A percentile compares a stretch with the other conserved stretches of the same genome.
phyloP scores from a whole-genome alignment of 495 filamentous ascomycete species.

The Clavariopsis aquatica region DNA sequence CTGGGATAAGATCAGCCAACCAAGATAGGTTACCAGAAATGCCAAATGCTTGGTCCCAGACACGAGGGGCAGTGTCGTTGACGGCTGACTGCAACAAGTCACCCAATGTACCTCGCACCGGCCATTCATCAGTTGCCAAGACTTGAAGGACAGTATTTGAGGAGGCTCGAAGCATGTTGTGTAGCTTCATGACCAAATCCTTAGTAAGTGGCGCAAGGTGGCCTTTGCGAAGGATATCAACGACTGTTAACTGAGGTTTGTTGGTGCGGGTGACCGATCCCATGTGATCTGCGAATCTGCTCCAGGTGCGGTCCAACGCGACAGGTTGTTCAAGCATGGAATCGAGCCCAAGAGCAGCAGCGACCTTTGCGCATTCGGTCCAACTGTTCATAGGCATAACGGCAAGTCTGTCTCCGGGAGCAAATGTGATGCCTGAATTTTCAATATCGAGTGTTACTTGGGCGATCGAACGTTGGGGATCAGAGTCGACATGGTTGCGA shows the following conservation, averaged over 20 bases:
- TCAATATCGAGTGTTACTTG: slow-evolving; percentile 52
- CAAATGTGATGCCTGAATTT: slow-evolving; percentile 53
- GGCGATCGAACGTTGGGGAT: slow-evolving; percentile 49
- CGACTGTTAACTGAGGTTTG: slow-evolving; percentile 43
- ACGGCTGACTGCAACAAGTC: slow-evolving; percentile 50
- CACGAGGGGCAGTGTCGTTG: slow-evolving; percentile 47
- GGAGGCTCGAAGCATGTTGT: slow-evolving; percentile 48
- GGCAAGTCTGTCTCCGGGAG: slow-evolving; percentile 53
- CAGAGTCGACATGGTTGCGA: slow-evolving; percentile 49
- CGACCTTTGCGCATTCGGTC: slow-evolving; percentile 53
- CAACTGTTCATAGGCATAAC: slow-evolving; percentile 55
- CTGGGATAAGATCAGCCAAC: slow-evolving; percentile 49
- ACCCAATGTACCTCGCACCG: slow-evolving; percentile 50
- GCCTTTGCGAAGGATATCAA: slow-evolving; percentile 52
- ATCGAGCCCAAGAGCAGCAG: slow-evolving; percentile 49
- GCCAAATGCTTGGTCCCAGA: slow-evolving; percentile 54
- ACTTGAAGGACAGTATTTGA: slow-evolving; percentile 53
- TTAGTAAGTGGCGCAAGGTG: slow-evolving; percentile 54
- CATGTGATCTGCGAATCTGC: slow-evolving; percentile 49
- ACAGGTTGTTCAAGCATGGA: slow-evolving; percentile 40
- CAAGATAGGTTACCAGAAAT: slow-evolving; percentile 46
- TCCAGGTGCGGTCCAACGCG: slow-evolving; percentile 49
- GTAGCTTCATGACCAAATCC: slow-evolving; percentile 51
- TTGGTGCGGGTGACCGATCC: slow-evolving; percentile 40
- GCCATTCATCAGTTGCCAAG: slow-evolving; percentile 53